Percentiles rank a stretch among this genome's conserved stretches.
Conservation (phyloP, 495 filamentous ascomycete genomes). For the Penicillium dipodomyicola region DNA sequence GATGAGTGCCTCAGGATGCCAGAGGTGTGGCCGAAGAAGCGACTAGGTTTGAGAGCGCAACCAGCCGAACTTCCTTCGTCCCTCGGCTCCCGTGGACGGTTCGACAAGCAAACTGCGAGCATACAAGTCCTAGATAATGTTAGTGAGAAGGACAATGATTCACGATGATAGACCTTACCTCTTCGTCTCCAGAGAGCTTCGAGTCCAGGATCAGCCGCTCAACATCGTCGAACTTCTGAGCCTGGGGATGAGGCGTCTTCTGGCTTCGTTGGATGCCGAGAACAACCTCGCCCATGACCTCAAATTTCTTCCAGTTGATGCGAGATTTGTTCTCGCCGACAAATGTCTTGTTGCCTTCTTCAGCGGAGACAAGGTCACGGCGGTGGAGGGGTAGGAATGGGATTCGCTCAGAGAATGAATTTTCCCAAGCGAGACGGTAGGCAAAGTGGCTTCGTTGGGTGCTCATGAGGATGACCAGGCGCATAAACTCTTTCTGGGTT, state of each 20-base stretch:
- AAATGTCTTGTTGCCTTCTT: conserved; percentile 89
- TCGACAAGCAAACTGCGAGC: conserved; percentile 47
- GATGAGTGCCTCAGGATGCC: not conserved
- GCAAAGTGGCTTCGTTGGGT: conserved; percentile 87
- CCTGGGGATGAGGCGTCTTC: conserved; percentile 72
- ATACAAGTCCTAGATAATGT: conserved; percentile 40
- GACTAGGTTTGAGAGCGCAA: conserved; percentile 31
- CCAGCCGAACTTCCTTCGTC: conserved; percentile 47
- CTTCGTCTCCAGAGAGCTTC: conserved; percentile 49
- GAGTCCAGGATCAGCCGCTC: conserved; percentile 72
- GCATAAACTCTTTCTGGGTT: conserved; percentile 77
- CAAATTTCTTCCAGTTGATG: conserved; percentile 98
- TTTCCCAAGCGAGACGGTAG: conserved; percentile 95
- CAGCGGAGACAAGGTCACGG: conserved; percentile 84
- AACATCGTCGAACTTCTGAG: conserved; percentile 62
- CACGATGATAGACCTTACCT: conserved; percentile 33
- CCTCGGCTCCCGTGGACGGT: conserved; percentile 42
- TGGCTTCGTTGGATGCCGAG: conserved; percentile 89
- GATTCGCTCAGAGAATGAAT: conserved; percentile 83
- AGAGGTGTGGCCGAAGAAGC: not conserved
- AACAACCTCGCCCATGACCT: conserved; percentile 90
- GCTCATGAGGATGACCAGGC: conserved; percentile 88
- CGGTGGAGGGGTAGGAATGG: conserved; percentile 92
- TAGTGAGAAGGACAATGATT: conserved; percentile 9
- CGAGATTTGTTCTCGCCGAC: conserved; percentile 68